Evolutionary conservation across 148 eudicot genomes (phyloP), one percentile per base, ranked within the genome.

Genomic region (Cornus suecica): DNA sequence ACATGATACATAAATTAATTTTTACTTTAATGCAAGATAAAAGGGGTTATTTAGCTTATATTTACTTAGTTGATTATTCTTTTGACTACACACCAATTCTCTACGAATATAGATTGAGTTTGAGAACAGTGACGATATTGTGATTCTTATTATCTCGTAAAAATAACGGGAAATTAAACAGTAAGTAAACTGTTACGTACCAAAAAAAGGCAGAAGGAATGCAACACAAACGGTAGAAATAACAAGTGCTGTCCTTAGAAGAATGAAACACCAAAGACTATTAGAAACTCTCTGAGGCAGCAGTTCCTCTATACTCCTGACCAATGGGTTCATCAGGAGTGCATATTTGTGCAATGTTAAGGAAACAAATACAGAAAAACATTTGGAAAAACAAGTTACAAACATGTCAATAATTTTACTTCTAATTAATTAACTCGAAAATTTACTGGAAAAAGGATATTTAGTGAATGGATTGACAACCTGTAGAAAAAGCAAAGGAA

Each of bases 401-500:
- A 28, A 5, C 2, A 48, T 48, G 16, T 20, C 7, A 71, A 26
- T 28, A 71, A 28, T 8, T 16, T 10, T 5, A 74, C 10, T 24
- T 61, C 28, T 15, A 37, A 15, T 11, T n/a, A n/a, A n/a, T 45
- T 24, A 54, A 71, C 62, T 29, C 61, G 32, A 65, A 14, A 20
- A 52, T 61, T 34, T 27, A 60, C 41, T 24, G 30, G 32, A 24
- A 67, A 81, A 86, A 87, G 93, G 93, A 90, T 91, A 91, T 87
- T 92, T 90, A 45, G 92, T 90, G 68, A 90, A 77, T 61, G 94
- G 94, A 70, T 85, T 88, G 84, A 90, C 78, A 78, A 90, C 89
- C 94, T 90, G 90, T 61, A 83, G 22, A 65, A 23, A 61, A 42
- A 64, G 48, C 56, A 71, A 25, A 74, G 10, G 27, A 30, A 63